phyloP scores from a whole-genome alignment of 2,329 filamentous ascomycete species.

The Colletotrichum trifolii region DNA sequence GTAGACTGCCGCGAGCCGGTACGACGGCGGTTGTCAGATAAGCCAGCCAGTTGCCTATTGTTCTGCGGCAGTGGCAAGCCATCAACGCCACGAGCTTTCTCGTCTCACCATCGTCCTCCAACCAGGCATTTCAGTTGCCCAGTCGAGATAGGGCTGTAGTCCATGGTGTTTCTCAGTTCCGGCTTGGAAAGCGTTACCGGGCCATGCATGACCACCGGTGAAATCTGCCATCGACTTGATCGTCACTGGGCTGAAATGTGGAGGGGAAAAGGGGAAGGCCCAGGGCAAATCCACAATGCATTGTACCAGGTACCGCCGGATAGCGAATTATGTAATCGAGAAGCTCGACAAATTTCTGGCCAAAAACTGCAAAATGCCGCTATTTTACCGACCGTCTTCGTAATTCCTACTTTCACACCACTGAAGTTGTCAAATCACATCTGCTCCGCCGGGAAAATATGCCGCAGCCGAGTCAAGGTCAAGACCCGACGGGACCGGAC shows the following conservation, averaged over 20 bases:
- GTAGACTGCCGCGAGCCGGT: constrained; percentile 9
- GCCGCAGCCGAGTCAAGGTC: constrained; percentile 25
- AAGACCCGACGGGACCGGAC: not conserved
- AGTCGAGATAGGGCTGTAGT: constrained; percentile 18
- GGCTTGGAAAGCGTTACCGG: not conserved
- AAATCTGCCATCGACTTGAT: no score
- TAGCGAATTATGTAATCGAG: no score
- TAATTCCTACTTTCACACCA: no score
- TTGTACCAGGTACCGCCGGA: no score
- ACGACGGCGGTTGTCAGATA: constrained; percentile 2
- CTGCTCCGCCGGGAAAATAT: constrained; percentile 16
- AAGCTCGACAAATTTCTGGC: no score
- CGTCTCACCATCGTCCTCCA: constrained; percentile 25
- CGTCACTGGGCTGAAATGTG: no score
- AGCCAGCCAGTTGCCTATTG: constrained; percentile 3
- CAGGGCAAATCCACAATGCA: no score
- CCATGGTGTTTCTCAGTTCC: constrained; percentile 3
- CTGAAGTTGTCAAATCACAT: no score
- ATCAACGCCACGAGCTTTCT: constrained; percentile 19
- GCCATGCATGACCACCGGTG: no score
- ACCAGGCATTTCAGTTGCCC: not conserved
- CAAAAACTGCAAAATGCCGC: no score
- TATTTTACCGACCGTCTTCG: no score
- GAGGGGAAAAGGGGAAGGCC: no score
- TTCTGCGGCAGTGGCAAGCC: constrained; percentile 27